Base-by-base conservation (phyloP, 768 basidiomycete species). In the Tricholoma sp. region DNA sequence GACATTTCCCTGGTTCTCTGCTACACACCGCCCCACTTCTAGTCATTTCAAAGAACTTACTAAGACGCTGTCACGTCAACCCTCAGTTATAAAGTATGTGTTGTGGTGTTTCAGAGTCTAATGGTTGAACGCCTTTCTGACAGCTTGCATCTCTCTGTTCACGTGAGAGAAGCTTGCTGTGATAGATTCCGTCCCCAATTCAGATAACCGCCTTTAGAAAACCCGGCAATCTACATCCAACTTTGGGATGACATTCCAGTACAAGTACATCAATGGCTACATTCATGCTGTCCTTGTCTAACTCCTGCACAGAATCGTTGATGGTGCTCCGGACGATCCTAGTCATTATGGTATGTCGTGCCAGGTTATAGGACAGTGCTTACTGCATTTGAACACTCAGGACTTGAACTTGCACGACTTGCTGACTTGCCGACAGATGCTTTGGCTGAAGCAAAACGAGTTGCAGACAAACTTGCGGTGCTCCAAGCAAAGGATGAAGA, bases 31-130 rank as follows among this genome's bases (percentile, higher is more conserved):
- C 31, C n/a, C 16, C 9, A 55, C 34, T 22, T 39, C 14, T 62
- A 90, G 88, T 2, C 89, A 96, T 68, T 95, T 94, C 65, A 75
- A 78, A 50, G 94, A 97, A 64, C 77, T 98, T 4, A 79, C 85
- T 1, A 82, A 77, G 19, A 91, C 91, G 1, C 79, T 98, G 5
- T 85, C 85, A 1, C 77, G 81, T 11, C 83, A 88, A 58, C 90
- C 94, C 1, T 84, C 85, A 2, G 88, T 95, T 1, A 78, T 93
- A 52, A 87, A 89, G 94, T 94, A 19, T 21, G 56, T 59, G 19
- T 51, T 19, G 14, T 39, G 45, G 24, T n/a, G 41, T 32, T 29
- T 18, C 5, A 4, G 50, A 21, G 39, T 21, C 39, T 54, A 50
- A 32, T 59, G 41, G 57, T 29, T 51, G 39, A 46, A 27, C 24